Evolutionary conservation across 345 rosid species (phyloP), one percentile per base, ranked within the genome.

Genomic region (Boechera divaricarpa): DNA sequence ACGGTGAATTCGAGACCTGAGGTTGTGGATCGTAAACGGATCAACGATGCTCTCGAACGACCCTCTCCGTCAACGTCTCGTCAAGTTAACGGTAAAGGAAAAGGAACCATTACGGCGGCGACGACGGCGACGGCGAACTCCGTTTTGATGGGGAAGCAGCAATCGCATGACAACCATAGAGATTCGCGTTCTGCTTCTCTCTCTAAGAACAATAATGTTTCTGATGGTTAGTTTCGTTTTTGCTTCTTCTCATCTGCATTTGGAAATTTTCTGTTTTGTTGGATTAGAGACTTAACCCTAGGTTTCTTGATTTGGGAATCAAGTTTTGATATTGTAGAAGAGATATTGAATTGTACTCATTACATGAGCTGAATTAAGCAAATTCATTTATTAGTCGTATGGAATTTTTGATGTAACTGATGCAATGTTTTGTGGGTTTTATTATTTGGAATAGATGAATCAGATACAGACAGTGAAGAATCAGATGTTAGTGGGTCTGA

Each of bases 401-500:
- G 29, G 1, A 36, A 1, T n/a, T 26, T 47, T 44, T 29, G 4
- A 38, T 33, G 72, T 51, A 28, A 72, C 53, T 72, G 61, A 72
- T 78, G 54, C 29, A 12, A n/a, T 67, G 47, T 56, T 4, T 32
- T 13, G 42, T 41, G 29, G 57, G 7, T 10, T 73, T 10, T 62
- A 8, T 72, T 2, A 39, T 44, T 83, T 63, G 33, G 5, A 56
- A 79, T 82, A 88, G 98, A 82, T 80, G 97, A 90, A 86, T 94
- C 96, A 56, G 96, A 92, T 70, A 89, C 99, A 15, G 97, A 92
- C 64, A 88, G 90, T 76, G 96, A 95, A 78, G 98, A 85, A 78
- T 95, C 98, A 18, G 96, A 95, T 66, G 92, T 95, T 7, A 94
- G 97, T 75, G 97, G 98, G 65, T 94, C 97, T 47, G 98, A 94